Evolutionary conservation across 352 stramenopile genomes (phyloP).

Genomic region (Phytophthora pistaciae): DNA sequence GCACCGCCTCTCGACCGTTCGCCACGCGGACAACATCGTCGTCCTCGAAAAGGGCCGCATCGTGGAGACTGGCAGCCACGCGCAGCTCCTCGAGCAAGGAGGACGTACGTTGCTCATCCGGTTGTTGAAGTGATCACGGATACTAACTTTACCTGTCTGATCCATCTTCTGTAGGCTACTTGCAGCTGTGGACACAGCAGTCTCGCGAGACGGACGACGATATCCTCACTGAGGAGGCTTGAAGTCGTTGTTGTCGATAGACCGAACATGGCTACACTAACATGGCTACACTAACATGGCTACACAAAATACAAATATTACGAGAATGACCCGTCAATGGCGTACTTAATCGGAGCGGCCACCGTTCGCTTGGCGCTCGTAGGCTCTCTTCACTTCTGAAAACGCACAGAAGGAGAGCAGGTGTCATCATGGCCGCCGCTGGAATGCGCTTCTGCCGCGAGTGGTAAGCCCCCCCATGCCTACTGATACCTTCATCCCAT

Average conservation of each 20-base stretch:
- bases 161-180: slow-evolving; percentile 32
- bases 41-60: slow-evolving; percentile 67
- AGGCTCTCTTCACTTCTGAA: slow-evolving; percentile 23
- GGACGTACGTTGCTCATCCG: slow-evolving; percentile 41
- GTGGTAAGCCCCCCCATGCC: slow-evolving; percentile 62
- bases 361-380: slow-evolving; percentile 21
- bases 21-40: slow-evolving; percentile 74
- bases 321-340: background rate
- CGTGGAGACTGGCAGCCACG: slow-evolving; percentile 61
- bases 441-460: slow-evolving; percentile 91
- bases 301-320: background rate
- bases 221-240: background rate
- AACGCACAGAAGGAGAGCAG: slow-evolving; percentile 19
- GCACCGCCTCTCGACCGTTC: slow-evolving; percentile 83
- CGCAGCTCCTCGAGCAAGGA: slow-evolving; percentile 45
- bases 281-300: background rate
- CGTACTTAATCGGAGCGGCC: slow-evolving; percentile 22
- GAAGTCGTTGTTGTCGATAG: background rate
- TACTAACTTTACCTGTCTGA: slow-evolving; percentile 7
- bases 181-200: slow-evolving; percentile 53
- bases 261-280: slow-evolving; percentile 19
- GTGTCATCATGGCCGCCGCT: slow-evolving; percentile 67
- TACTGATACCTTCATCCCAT: background rate
- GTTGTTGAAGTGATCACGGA: background rate
- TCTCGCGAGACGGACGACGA: slow-evolving; percentile 38